These are phyloP conservation scores for Didymella glomerata DNA, from an alignment of 2,329 filamentous ascomycete species.

Conservation along the genomic window DNA sequence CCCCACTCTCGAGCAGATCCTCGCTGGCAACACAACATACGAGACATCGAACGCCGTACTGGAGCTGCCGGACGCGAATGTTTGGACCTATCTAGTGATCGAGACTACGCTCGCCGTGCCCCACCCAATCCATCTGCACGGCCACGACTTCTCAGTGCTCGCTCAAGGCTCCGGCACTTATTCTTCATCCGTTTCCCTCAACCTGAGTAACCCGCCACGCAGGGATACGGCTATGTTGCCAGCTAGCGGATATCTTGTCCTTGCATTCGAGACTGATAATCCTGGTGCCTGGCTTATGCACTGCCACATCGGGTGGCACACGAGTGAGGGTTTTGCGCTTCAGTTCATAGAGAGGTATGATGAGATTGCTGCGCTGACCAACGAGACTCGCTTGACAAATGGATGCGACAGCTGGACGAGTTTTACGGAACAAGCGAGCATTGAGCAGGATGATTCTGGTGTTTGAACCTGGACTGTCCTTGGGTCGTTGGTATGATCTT, in stretches of 20 bases:
- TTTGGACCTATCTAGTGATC: constrained; percentile 54
- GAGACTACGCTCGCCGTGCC: constrained; percentile 48
- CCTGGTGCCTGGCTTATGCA: constrained; percentile 51
- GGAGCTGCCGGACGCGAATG: constrained; percentile 33
- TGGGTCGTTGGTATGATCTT: neutral
- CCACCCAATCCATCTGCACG: constrained; percentile 45
- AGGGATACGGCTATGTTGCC: constrained; percentile 47
- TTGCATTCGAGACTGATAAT: constrained; percentile 50
- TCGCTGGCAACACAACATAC: constrained; percentile 46
- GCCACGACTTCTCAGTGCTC: constrained; percentile 47
- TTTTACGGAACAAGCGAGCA: constrained; percentile 14
- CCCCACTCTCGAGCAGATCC: constrained; percentile 50
- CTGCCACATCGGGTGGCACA: constrained; percentile 52
- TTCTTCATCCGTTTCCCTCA: constrained; percentile 24
- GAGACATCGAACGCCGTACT: constrained; percentile 42
- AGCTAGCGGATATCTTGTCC: constrained; percentile 41
- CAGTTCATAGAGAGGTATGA: constrained; percentile 44
- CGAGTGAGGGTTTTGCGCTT: constrained; percentile 44
- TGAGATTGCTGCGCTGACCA: constrained; percentile 36
- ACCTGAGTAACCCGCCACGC: constrained; percentile 43
- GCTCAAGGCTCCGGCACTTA: constrained; percentile 41
- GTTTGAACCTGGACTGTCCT: constrained; percentile 19
- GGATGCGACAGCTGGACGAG: constrained; percentile 29
- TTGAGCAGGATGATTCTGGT: constrained; percentile 43
- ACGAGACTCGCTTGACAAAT: constrained; percentile 16